Evolutionary conservation across 2,329 filamentous ascomycete genomes (phyloP), one percentile per base, ranked within the genome.

Genomic region (Colletotrichum australisinense): DNA sequence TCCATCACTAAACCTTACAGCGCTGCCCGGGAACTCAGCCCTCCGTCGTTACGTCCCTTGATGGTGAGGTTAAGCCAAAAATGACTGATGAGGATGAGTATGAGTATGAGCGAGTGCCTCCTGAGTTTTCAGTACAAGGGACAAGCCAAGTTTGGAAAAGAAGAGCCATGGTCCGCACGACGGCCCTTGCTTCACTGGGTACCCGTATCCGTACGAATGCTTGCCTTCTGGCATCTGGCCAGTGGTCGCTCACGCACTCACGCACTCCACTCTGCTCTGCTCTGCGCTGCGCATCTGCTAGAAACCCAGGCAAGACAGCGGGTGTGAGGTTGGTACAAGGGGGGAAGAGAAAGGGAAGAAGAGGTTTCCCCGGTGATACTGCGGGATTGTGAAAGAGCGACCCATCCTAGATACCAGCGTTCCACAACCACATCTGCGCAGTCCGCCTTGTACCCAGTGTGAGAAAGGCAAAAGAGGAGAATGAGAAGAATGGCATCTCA

Each of bases 291-390:
- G 26, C 26, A 28, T 26, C 30, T 19, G 28, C 19, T 14, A 42
- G 46, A 35, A 24, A 53, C 46, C 49, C 22, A 26, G 63, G 12
- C 22, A 42, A 56, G 63, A 55, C n/a, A 56, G 30, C 19, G 59
- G 42, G 35, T 38, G 35, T 38, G 35, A 38, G 35, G 26, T 67
- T 58, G 28, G 24, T 52, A 59, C 69, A 58, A 35, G 9, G 63
- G 69, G 63, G 19, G 19, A 42, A 16, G 35, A 16, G 35, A 49
- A 14, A 19, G 38, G n/a, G 16, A 30, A 30, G 38, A 38, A 38
- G 49, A 32, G 52, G 58, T 30, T 46, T 24, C 12, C 32, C 64
- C 49, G 28, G 69, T 58, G 53, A 59, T 59, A 58, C 65, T 64
- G 35, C 60, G 59, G 30, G 9, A 56, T 22, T 63, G 28, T 14